Conservation (phyloP, 768 basidiomycete genomes). For the Tylopilus subfusipes region DNA sequence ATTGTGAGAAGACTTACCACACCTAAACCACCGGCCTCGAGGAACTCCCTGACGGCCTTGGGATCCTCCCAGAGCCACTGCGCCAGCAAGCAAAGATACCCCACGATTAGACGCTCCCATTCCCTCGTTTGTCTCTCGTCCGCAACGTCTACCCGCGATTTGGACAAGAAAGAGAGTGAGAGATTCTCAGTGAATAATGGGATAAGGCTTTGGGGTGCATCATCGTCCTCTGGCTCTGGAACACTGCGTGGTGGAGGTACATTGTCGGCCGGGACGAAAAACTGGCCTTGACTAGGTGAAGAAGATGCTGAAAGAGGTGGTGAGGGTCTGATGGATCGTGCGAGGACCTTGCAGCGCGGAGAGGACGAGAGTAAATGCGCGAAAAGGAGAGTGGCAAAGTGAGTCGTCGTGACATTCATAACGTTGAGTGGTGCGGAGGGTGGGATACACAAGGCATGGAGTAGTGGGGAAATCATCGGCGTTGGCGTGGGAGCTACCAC, state of each 20-base stretch:
- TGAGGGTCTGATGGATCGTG: constrained; percentile 61
- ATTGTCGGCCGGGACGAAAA: constrained; percentile 79
- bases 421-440: constrained; percentile 60
- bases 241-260: constrained; percentile 34
- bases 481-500: constrained; percentile 30
- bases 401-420: constrained; percentile 57
- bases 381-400: constrained; percentile 76
- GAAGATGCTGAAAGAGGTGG: constrained; percentile 31
- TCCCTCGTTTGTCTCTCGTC: constrained; percentile 73
- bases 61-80: constrained; percentile 99
- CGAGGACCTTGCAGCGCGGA: constrained; percentile 57
- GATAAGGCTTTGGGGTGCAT: constrained; percentile 67
- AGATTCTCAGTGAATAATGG: constrained; percentile 88
- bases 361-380: constrained; percentile 73
- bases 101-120: constrained; percentile 87
- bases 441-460: constrained; percentile 62
- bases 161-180: constrained; percentile 78
- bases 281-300: constrained; percentile 37
- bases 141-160: constrained; percentile 47
- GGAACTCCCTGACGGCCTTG: constrained; percentile 78
- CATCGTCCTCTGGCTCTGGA: constrained; percentile 50
- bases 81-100: constrained; percentile 75
- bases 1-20: constrained; percentile 56
- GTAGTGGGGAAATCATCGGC: constrained; percentile 59
- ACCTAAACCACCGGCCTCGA: constrained; percentile 86